phyloP scores from a whole-genome alignment of 1,284 basidiomycete species.

The Anthracocystis walkeri region DNA sequence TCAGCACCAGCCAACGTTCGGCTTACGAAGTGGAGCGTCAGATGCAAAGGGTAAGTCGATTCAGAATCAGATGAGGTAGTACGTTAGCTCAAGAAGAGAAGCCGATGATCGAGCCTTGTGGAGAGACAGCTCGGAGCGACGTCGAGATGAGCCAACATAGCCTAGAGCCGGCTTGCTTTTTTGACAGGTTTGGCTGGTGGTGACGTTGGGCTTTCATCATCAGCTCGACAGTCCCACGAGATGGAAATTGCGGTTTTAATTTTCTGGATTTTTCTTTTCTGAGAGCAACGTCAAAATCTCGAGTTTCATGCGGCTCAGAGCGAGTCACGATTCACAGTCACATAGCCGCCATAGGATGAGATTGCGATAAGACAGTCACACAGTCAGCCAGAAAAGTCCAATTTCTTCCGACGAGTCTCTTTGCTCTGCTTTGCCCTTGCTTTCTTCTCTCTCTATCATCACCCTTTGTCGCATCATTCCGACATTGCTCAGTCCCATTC shows the following conservation, averaged over 20 bases:
- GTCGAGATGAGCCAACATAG: constrained; percentile 1
- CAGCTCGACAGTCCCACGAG: not conserved
- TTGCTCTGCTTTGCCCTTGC: not conserved
- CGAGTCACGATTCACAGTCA: constrained; percentile 6
- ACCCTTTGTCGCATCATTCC: not conserved
- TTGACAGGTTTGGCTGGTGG: constrained; percentile 7
- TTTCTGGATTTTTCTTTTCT: too few species aligned
- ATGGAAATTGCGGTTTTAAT: not conserved
- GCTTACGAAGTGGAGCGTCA: constrained; percentile 40
- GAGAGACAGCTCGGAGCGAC: constrained; percentile 21
- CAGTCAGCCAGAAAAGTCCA: not conserved
- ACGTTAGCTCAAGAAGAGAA: not conserved
- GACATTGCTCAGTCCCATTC: not conserved
- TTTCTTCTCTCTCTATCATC: constrained; percentile 1
- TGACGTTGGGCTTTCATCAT: not conserved
- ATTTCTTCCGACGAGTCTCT: constrained; percentile 12
- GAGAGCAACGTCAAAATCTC: too few species aligned
- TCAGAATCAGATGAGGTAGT: not conserved
- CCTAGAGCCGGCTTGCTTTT: not conserved
- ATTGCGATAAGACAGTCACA: constrained; percentile 9
- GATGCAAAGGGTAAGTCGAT: constrained; percentile 41
- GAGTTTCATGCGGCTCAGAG: not conserved
- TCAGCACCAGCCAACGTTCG: constrained; percentile 29
- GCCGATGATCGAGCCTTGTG: not conserved
- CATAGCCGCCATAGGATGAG: not conserved